Conservation (phyloP, 2,329 filamentous ascomycete genomes). For the Neonectria sp. region DNA sequence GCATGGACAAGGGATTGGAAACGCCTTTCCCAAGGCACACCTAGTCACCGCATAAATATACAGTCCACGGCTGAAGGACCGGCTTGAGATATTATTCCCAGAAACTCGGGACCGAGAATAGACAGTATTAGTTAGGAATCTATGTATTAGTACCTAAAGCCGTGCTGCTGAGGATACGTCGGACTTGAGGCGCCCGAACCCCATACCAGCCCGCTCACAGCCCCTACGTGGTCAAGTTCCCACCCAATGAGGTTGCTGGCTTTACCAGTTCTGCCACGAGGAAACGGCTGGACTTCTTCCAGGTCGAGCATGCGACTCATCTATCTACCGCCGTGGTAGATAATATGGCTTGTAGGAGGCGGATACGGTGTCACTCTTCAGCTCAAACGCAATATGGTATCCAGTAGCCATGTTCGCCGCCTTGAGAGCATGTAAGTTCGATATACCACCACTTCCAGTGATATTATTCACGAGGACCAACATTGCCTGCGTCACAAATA, state of each 20-base stretch:
- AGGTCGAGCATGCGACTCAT: conserved; percentile 21
- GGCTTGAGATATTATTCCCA: no score
- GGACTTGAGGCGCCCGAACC: neutral
- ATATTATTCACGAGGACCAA: neutral
- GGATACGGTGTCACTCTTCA: conserved; percentile 19
- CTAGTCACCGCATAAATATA: no score
- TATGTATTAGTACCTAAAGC: no score
- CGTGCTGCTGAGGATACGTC: no score
- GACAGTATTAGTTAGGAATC: no score
- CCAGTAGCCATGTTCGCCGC: conserved; percentile 27
- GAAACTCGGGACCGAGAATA: no score
- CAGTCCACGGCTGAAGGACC: no score
- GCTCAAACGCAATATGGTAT: conserved; percentile 26
- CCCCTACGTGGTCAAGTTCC: neutral
- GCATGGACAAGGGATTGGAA: no score
- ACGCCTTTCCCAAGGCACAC: no score
- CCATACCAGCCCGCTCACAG: no score
- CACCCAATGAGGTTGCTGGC: conserved; percentile 9
- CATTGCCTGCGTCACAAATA: neutral
- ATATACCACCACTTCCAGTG: neutral
- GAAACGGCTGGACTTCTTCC: conserved; percentile 20
- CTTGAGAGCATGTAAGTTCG: conserved; percentile 20
- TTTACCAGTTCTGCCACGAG: conserved; percentile 22
- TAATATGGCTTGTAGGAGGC: conserved; percentile 9
- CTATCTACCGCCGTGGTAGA: conserved; percentile 17